Percentiles rank a stretch among this genome's conserved stretches.
Evolutionary conservation across 331 rosid species (phyloP).

Genomic region (Acacia concinna): DNA sequence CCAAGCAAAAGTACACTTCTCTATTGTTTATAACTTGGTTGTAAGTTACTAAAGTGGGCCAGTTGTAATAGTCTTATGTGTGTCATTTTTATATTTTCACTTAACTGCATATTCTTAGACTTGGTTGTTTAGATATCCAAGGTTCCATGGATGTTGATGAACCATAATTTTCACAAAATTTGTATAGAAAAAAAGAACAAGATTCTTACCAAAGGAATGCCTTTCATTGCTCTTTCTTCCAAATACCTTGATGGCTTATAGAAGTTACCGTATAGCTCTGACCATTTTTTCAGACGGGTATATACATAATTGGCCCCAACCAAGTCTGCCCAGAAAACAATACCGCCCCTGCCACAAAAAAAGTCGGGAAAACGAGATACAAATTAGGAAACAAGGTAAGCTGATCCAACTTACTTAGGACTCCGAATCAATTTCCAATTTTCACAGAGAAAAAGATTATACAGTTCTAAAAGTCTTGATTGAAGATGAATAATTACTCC

Average conservation of each 20-base stretch:
- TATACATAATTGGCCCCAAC: constrained; percentile 81
- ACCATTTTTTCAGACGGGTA: constrained; percentile 78
- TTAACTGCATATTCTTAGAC: background rate
- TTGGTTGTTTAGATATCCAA: background rate
- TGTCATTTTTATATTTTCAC: background rate
- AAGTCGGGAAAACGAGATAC: constrained; percentile 18
- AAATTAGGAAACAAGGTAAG: background rate
- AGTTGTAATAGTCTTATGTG: background rate
- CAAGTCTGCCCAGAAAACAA: constrained; percentile 88
- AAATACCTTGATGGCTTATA: constrained; percentile 82
- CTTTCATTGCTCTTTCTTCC: constrained; percentile 82
- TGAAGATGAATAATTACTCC: background rate
- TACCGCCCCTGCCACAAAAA: constrained; percentile 74
- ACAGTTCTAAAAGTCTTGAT: constrained; percentile 1
- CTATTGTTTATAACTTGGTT: background rate
- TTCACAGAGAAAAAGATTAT: background rate
- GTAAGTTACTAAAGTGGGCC: background rate
- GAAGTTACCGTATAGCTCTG: constrained; percentile 69
- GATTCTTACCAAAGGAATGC: constrained; percentile 77
- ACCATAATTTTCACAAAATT: background rate
- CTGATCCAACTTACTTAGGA: background rate
- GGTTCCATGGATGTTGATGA: background rate
- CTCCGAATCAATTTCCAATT: background rate
- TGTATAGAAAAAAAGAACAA: constrained; percentile 1
- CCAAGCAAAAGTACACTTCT: background rate